phyloP scores from a whole-genome alignment of 805 yeast species.

The Starmera caribaea region DNA sequence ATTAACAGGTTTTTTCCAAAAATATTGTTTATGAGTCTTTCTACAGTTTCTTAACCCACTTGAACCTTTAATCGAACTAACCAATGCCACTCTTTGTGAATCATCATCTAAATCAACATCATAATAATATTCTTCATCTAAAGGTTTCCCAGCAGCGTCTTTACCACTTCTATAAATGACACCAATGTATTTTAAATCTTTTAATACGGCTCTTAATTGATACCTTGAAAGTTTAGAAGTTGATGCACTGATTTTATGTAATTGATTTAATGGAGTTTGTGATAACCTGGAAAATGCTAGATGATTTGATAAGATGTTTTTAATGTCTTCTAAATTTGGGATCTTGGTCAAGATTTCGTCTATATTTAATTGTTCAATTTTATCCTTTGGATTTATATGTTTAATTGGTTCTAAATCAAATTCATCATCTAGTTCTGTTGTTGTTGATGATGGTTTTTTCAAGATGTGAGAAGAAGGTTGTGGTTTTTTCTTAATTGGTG shows the following conservation, averaged over 20 bases:
- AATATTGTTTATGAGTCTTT: constrained; percentile 77
- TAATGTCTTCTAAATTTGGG: constrained; percentile 39
- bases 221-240: constrained; percentile 36
- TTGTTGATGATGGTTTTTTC: background rate
- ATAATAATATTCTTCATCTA: constrained; percentile 92
- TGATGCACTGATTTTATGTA: constrained; percentile 51
- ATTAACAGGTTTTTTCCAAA: constrained; percentile 35
- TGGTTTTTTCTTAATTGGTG: constrained; percentile 21
- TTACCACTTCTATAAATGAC: constrained; percentile 82
- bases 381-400: constrained; percentile 12
- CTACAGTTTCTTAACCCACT: constrained; percentile 82
- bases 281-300: constrained; percentile 83
- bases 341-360: constrained; percentile 22
- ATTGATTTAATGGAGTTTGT: constrained; percentile 73
- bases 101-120: constrained; percentile 77
- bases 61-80: constrained; percentile 68
- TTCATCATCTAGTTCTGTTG: no score
- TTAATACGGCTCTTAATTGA: constrained; percentile 35
- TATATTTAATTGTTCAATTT: constrained; percentile 20
- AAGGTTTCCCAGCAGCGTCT: constrained; percentile 92
- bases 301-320: constrained; percentile 67
- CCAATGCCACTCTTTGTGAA: constrained; percentile 54
- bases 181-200: constrained; percentile 59
- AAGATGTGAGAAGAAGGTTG: constrained; percentile 2
- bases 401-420: constrained; percentile 1